Evolutionary conservation across 768 basidiomycete species (phyloP).

Genomic region (Agrocybe pediades): DNA sequence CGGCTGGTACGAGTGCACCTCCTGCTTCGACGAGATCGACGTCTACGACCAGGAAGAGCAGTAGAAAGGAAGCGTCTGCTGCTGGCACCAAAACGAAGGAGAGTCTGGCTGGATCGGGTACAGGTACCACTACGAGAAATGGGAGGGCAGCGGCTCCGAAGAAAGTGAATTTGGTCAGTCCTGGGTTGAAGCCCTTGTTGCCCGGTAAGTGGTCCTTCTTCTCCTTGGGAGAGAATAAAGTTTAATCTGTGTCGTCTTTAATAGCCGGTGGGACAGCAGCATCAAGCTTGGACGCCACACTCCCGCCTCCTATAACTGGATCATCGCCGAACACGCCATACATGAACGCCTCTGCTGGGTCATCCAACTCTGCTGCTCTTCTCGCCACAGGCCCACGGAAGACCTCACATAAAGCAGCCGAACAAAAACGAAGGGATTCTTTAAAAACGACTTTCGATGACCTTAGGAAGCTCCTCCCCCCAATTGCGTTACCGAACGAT

Average conservation of each 20-base stretch:
- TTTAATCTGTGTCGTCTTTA: background rate
- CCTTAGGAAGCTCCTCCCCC: constrained; percentile 79
- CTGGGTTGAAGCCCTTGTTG: constrained; percentile 69
- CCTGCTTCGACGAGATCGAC: background rate
- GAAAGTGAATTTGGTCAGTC: constrained; percentile 39
- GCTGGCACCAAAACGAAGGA: constrained; percentile 6
- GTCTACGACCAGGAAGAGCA: constrained; percentile 10
- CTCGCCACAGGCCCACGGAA: constrained; percentile 46
- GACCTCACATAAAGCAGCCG: constrained; percentile 92
- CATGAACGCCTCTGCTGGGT: background rate
- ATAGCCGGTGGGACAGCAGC: constrained; percentile 18
- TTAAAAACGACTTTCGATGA: constrained; percentile 94
- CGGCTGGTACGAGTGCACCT: too few species aligned
- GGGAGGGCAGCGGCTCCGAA: constrained; percentile 17
- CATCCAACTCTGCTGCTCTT: constrained; percentile 10
- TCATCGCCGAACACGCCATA: constrained; percentile 14
- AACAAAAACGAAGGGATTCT: constrained; percentile 96
- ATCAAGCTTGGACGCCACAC: constrained; percentile 16
- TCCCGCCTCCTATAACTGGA: constrained; percentile 14
- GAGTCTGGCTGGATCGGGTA: background rate
- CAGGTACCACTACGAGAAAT: constrained; percentile 12
- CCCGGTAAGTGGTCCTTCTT: constrained; percentile 58
- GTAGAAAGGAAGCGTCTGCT: constrained; percentile 10
- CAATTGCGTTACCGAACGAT: constrained; percentile 81
- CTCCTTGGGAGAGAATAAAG: background rate